phyloP scores from a whole-genome alignment of 1,139 yeast species.

The Hyphopichia burtonii region DNA sequence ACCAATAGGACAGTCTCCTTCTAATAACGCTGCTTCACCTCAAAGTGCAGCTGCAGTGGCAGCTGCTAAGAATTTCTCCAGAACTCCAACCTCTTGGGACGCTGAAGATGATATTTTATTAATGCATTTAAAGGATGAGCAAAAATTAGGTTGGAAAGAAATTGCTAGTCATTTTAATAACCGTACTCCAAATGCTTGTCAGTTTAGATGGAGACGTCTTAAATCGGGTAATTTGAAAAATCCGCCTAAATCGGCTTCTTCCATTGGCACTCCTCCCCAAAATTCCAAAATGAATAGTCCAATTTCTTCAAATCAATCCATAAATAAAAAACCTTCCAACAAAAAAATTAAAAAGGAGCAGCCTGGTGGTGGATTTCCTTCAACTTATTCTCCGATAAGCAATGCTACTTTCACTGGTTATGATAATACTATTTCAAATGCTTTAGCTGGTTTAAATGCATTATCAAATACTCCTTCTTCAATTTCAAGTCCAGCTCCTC shows the following conservation, averaged over 20 bases:
- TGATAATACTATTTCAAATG: conserved; percentile 43
- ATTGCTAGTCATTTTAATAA: conserved; percentile 65
- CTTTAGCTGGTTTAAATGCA: conserved; percentile 49
- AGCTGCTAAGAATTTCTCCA: conserved; percentile 20
- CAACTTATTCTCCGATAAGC: conserved; percentile 37
- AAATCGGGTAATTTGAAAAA: conserved; percentile 62
- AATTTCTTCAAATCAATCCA: conserved; percentile 4
- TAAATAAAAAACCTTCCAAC: conserved; percentile 21
- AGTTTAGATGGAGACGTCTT: conserved; percentile 74
- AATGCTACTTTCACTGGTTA: conserved; percentile 43
- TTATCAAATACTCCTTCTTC: conserved; percentile 38
- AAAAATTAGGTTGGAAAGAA: conserved; percentile 76
- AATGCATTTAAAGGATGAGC: conserved; percentile 69
- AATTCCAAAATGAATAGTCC: conserved; percentile 1
- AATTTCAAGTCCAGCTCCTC: conserved; percentile 30
- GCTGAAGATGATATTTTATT: conserved; percentile 67
- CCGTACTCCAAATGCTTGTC: conserved; percentile 78
- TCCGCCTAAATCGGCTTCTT: conserved; percentile 47
- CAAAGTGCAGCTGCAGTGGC: conserved; percentile 13
- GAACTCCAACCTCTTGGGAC: conserved; percentile 75
- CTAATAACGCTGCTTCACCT: conserved; percentile 3
- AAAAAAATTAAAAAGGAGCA: conserved; percentile 14
- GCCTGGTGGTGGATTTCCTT: conserved; percentile 15
- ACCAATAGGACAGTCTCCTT: background rate
- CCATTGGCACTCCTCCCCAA: conserved; percentile 12